phyloP scores from a whole-genome alignment of 768 basidiomycete species.

The Amanita polypyramis region DNA sequence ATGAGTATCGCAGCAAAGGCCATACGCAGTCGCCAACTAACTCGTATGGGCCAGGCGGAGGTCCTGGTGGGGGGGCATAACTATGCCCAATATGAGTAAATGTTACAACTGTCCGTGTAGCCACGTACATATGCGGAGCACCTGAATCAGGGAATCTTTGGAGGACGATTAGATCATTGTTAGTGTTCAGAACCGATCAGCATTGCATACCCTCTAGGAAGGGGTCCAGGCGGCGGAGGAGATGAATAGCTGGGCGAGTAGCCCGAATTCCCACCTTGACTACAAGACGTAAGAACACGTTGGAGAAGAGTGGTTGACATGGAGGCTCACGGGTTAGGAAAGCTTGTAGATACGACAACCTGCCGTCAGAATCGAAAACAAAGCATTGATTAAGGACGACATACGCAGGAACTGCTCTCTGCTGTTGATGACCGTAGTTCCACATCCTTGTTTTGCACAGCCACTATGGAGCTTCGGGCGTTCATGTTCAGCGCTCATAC shows the following conservation, averaged over 20 bases:
- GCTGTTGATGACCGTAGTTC: slow-evolving; percentile 22
- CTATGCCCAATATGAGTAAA: neutral
- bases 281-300: neutral
- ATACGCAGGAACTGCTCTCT: slow-evolving; percentile 11
- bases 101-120: neutral
- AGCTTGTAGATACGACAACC: too few species aligned
- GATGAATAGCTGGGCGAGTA: slow-evolving; percentile 27
- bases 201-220: neutral
- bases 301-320: neutral
- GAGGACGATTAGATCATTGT: too few species aligned
- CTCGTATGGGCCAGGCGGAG: slow-evolving; percentile 12
- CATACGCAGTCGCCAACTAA: neutral
- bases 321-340: too few species aligned
- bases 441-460: slow-evolving; percentile 16
- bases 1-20: neutral
- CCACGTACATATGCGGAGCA: neutral
- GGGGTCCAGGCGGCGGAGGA: slow-evolving; percentile 7
- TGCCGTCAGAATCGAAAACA: slow-evolving; percentile 14
- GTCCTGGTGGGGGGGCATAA: slow-evolving; percentile 20
- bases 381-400: neutral
- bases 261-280: slow-evolving; percentile 20
- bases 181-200: too few species aligned
- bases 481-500: too few species aligned
- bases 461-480: too few species aligned
- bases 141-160: neutral